A percentile compares a stretch with the other conserved stretches of the same genome.
Evolutionary conservation across 306 rosid species (phyloP).

Genomic region (Prunus fruticosa): DNA sequence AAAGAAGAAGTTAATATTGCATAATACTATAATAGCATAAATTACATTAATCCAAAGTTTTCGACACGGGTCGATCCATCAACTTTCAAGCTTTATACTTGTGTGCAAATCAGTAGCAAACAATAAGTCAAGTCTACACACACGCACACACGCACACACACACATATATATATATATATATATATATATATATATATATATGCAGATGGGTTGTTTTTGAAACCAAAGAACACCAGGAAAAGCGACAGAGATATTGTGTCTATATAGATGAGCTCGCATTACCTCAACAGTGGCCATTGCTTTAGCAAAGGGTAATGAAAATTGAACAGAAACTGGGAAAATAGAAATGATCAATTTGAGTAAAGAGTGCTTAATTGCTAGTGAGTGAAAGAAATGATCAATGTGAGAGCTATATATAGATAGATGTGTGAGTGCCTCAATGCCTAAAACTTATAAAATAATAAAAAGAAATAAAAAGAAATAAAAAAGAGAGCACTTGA

Average conservation of each 20-base stretch:
- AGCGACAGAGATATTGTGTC: background rate
- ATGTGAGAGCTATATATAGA: conserved; percentile 62
- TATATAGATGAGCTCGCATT: conserved; percentile 11
- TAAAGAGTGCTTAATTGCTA: conserved; percentile 20
- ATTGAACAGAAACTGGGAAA: background rate
- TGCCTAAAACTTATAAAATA: background rate
- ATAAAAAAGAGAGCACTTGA: conserved; percentile 23
- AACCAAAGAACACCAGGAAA: background rate
- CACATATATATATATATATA: too few relatives aligned
- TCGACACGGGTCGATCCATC: background rate
- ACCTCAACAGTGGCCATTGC: conserved; percentile 95
- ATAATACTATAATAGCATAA: background rate
- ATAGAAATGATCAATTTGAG: too few relatives aligned
- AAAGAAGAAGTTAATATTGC: background rate
- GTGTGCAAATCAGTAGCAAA: background rate
- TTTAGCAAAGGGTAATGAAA: conserved; percentile 27
- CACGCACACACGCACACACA: too few relatives aligned
- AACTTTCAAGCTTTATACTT: background rate
- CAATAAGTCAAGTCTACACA: background rate
- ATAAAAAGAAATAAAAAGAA: background rate
- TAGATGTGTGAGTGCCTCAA: conserved; percentile 23
- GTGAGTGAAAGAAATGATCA: conserved; percentile 38
- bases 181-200: too few relatives aligned
- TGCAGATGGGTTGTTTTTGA: background rate
- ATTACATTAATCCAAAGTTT: background rate